These are phyloP conservation scores for Ammopiptanthus mongolicus DNA, from an alignment of 306 rosid species.

Conservation along the genomic window DNA sequence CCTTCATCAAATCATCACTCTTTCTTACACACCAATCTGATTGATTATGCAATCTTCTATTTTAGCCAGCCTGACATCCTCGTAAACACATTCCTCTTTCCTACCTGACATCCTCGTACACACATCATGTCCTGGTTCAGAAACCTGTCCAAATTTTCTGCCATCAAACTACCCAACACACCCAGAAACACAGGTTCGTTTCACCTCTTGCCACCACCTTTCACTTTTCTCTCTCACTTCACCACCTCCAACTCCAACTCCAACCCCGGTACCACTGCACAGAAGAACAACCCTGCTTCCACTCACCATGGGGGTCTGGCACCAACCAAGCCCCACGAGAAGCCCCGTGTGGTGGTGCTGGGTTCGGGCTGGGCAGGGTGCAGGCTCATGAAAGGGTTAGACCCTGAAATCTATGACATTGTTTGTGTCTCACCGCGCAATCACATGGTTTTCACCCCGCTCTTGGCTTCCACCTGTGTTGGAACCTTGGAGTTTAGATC, in stretches of 20 bases:
- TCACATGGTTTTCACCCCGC: constrained; percentile 96
- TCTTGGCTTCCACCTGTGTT: constrained; percentile 93
- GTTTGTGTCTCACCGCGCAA: constrained; percentile 97
- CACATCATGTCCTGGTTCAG: constrained; percentile 57
- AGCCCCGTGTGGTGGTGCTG: constrained; percentile 86
- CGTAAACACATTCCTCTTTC: background rate
- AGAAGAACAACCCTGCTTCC: background rate
- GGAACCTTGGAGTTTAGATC: constrained; percentile 93
- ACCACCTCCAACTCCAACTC: too few relatives aligned
- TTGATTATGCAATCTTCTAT: background rate
- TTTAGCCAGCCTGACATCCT: background rate
- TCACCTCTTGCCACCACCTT: constrained; percentile 5
- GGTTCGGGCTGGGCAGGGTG: constrained; percentile 98
- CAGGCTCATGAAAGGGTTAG: constrained; percentile 75
- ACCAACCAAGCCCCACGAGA: constrained; percentile 61
- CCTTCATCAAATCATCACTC: too few relatives aligned
- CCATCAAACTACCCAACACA: constrained; percentile 17
- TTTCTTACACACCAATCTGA: too few relatives aligned
- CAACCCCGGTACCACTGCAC: too few relatives aligned
- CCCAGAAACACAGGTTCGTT: constrained; percentile 21
- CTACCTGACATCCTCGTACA: background rate
- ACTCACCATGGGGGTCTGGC: constrained; percentile 33
- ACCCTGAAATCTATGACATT: constrained; percentile 62
- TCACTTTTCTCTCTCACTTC: constrained; percentile 35
- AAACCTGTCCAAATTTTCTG: constrained; percentile 41